Base-by-base conservation (phyloP, 2,329 filamentous ascomycete genomes). In the Nemania abortiva region DNA sequence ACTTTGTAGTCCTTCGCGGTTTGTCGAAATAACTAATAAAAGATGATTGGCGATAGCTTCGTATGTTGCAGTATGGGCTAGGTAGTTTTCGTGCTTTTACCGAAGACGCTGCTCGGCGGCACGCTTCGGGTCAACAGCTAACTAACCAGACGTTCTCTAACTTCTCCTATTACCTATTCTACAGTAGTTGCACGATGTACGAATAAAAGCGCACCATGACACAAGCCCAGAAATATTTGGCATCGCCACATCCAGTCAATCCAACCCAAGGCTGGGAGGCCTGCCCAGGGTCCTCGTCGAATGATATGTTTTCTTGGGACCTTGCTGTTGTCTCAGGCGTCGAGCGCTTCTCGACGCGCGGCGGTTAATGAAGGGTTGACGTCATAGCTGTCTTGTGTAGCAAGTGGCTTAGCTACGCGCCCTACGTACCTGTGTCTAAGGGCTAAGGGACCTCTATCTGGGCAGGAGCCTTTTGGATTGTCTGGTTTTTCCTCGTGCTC, bases 351-450 rank as follows among this genome's bases (percentile, higher is more conserved):
- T 50, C 34, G 18, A 50, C n/a, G 45, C n/a, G 45, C 24, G 24
- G 66, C 63, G 53, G 31, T 27, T 70, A 63, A 56, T 62, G 54
- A 53, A 52, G 50, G 59, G 56, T 29, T 53, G 63, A 66, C 66
- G 66, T 70, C 69, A 70, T 69, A 18, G 34, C 37, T n/a, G 37
- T 53, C 49, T 50, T 6, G 27, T n/a, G 63, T 37, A 45, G 42
- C 7, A 55, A 42, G 49, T 54, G 66, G 57, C 63, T 56, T 29
- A 53, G 67, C 45, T 20, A 39, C 53, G 18, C 42, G n/a, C 18
- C 42, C 42, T 47, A 27, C 49, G 10, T 52, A 27, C 6, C 11
- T 37, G 42, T 47, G n/a, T n/a, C n/a, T n/a, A n/a, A n/a, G n/a
- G n/a, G n/a, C 42, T 20, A 20, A 47, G 42, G 42, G 42, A 42